Conservation (phyloP, 176 grass and related monocot species). For the Phragmites australis region DNA sequence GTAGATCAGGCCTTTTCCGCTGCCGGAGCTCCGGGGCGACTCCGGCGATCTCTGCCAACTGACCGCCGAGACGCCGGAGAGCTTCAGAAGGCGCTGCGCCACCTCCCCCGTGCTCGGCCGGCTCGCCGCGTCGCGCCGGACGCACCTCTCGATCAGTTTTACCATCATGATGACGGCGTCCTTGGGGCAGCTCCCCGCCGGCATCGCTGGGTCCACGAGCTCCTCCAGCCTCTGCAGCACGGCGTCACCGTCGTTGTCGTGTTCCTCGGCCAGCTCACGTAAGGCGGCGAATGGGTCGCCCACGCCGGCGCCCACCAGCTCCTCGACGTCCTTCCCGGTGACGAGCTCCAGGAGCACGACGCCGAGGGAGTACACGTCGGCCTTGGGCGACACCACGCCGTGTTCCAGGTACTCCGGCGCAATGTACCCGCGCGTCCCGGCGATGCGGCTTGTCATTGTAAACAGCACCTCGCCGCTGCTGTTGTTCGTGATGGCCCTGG, state of each 20-base stretch:
- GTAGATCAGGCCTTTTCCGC: not conserved
- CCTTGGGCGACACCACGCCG: constrained; percentile 61
- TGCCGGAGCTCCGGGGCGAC: constrained; percentile 41
- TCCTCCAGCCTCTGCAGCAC: constrained; percentile 42
- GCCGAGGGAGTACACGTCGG: constrained; percentile 78
- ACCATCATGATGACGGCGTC: constrained; percentile 46
- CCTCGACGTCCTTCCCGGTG: constrained; percentile 52
- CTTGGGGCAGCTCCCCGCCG: constrained; percentile 33
- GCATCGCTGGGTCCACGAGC: constrained; percentile 63
- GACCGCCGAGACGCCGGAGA: constrained; percentile 39
- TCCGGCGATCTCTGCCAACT: constrained; percentile 36
- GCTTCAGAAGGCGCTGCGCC: constrained; percentile 42
- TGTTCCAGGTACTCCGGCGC: constrained; percentile 80
- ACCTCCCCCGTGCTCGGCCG: constrained; percentile 64
- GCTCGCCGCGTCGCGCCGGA: constrained; percentile 17
- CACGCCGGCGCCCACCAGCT: constrained; percentile 30
- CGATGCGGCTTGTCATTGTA: constrained; percentile 60
- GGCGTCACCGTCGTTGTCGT: not conserved
- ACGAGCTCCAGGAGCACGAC: constrained; percentile 75
- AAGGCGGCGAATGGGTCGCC: constrained; percentile 1
- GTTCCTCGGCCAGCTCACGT: not conserved
- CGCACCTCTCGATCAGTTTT: constrained; percentile 59
- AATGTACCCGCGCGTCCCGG: constrained; percentile 56
- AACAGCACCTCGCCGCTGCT: constrained; percentile 9
- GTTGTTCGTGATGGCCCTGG: constrained; percentile 35